These are phyloP conservation scores for Hyphopichia burtonii DNA, from an alignment of 1,139 yeast species.

Conservation along the genomic window DNA sequence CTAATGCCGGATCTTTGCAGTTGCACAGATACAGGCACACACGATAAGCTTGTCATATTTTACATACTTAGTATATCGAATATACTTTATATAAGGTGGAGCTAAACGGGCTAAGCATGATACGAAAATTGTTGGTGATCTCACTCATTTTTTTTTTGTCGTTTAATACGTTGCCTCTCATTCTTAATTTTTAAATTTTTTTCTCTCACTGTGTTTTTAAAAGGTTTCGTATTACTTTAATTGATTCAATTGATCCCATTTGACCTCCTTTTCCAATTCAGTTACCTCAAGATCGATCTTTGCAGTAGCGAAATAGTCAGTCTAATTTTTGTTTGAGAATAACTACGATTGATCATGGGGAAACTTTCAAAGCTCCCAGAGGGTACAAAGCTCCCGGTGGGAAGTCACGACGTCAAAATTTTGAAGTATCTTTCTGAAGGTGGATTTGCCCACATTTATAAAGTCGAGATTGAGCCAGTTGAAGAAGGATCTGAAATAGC, in stretches of 20 bases:
- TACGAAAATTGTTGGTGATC: not conserved
- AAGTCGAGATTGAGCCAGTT: constrained; percentile 48
- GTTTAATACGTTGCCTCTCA: not conserved
- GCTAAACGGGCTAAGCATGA: not conserved
- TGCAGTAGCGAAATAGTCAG: not conserved
- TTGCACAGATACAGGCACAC: no score
- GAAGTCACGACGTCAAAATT: constrained; percentile 38
- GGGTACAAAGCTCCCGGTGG: constrained; percentile 43
- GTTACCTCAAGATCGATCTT: not conserved
- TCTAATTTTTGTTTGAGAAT: not conserved
- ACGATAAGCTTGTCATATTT: no score
- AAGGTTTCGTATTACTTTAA: not conserved
- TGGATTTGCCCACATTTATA: constrained; percentile 58
- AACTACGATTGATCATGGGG: constrained; percentile 2
- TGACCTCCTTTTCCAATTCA: not conserved
- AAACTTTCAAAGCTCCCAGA: constrained; percentile 34
- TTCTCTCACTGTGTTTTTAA: not conserved
- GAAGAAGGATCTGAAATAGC: constrained; percentile 44
- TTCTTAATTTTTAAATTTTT: not conserved
- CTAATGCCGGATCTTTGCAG: no score
- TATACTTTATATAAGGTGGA: not conserved
- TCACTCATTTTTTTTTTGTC: not conserved
- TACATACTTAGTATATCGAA: no score
- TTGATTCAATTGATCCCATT: not conserved
- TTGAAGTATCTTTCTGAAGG: constrained; percentile 46